Evolutionary conservation across 345 rosid genomes (phyloP).

Genomic region (Boechera retrofracta): DNA sequence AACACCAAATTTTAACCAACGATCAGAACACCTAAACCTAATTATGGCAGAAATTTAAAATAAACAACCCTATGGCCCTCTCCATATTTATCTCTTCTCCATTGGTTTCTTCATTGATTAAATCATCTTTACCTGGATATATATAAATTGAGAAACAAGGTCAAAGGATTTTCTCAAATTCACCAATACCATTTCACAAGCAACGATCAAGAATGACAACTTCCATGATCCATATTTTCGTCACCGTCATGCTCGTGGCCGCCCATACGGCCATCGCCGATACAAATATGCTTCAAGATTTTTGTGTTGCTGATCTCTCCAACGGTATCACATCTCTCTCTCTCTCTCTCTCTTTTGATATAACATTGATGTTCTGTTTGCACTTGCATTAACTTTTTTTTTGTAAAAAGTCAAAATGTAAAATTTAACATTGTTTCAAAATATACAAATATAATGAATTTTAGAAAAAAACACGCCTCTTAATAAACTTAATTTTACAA

Average conservation of each 20-base stretch:
- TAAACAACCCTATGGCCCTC: conserved; percentile 7
- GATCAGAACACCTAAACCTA: conserved; percentile 35
- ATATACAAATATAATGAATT: too few species aligned
- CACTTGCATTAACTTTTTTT: background rate
- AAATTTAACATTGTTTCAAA: background rate
- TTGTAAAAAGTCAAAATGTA: background rate
- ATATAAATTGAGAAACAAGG: conserved; percentile 39
- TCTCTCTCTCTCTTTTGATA: background rate
- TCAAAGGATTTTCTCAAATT: conserved; percentile 15
- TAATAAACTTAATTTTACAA: too few species aligned
- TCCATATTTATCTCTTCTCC: conserved; percentile 41
- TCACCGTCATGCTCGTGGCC: conserved; percentile 42
- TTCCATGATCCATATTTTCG: conserved; percentile 32
- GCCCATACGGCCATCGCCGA: conserved; percentile 55
- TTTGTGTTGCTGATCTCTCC: conserved; percentile 81
- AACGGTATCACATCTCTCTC: conserved; percentile 44
- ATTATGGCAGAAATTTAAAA: conserved; percentile 27
- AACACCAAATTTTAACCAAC: conserved; percentile 35
- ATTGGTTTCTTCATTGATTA: conserved; percentile 25
- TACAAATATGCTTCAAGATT: conserved; percentile 75
- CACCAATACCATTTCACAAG: conserved; percentile 30
- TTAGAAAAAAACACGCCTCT: too few species aligned
- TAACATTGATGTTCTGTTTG: background rate
- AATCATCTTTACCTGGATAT: conserved; percentile 18
- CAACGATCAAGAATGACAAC: conserved; percentile 37